Percentiles rank a stretch among this genome's conserved stretches.
phyloP scores from a whole-genome alignment of 257 asterid species.

The Verbena officinalis region DNA sequence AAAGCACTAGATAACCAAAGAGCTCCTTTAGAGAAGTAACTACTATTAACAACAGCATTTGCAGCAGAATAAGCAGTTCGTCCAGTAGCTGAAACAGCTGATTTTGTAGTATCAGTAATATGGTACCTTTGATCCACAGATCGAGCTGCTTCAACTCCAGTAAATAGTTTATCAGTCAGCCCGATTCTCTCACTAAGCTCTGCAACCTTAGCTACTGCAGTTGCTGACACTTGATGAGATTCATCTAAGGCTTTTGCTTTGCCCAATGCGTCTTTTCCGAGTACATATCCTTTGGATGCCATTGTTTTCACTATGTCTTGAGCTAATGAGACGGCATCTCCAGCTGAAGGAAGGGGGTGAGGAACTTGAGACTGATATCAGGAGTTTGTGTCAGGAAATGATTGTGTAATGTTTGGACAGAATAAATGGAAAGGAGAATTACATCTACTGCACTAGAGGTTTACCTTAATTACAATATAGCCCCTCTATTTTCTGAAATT shows the following conservation, averaged over 20 bases:
- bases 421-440: background rate
- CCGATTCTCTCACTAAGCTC: slow-evolving; percentile 81
- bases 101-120: slow-evolving; percentile 62
- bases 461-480: too few species aligned
- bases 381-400: slow-evolving; percentile 5
- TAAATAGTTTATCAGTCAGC: slow-evolving; percentile 71
- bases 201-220: slow-evolving; percentile 91
- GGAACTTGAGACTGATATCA: slow-evolving; percentile 43
- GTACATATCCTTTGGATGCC: slow-evolving; percentile 73
- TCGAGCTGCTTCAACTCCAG: slow-evolving; percentile 80
- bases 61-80: slow-evolving; percentile 83
- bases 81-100: slow-evolving; percentile 83
- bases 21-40: slow-evolving; percentile 85
- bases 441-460: background rate
- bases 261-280: slow-evolving; percentile 84
- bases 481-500: too few species aligned
- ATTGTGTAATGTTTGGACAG: background rate
- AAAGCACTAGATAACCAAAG: slow-evolving; percentile 88
- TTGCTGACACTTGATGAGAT: slow-evolving; percentile 87
- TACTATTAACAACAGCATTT: slow-evolving; percentile 64
- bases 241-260: slow-evolving; percentile 84
- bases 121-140: slow-evolving; percentile 65
- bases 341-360: slow-evolving; percentile 66
- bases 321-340: slow-evolving; percentile 80
- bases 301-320: slow-evolving; percentile 89